These are phyloP conservation scores for Globisporangium middletonii DNA, from an alignment of 352 stramenopile species.

Conservation along the genomic window DNA sequence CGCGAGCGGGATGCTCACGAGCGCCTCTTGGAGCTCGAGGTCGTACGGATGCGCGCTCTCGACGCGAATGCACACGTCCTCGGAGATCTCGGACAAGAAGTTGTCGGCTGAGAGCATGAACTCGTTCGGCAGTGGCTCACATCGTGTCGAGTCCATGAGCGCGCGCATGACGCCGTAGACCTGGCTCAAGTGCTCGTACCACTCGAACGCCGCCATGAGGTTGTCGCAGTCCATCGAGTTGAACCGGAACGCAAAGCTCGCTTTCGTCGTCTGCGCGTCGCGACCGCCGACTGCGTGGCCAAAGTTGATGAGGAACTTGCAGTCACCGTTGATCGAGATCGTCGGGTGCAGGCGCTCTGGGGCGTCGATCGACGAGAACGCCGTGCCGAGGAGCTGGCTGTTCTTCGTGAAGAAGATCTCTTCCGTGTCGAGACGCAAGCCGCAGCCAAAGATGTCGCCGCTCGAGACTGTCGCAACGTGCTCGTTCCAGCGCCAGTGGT, in stretches of 20 bases:
- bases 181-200: conserved; percentile 82
- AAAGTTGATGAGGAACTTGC: conserved; percentile 75
- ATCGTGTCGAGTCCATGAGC: conserved; percentile 45
- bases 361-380: conserved; percentile 65
- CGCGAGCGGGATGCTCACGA: conserved; percentile 77
- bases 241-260: conserved; percentile 77
- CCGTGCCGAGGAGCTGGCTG: conserved; percentile 64
- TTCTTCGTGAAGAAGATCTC: conserved; percentile 88
- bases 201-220: conserved; percentile 82
- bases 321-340: conserved; percentile 68
- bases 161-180: conserved; percentile 84
- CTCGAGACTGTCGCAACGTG: conserved; percentile 27
- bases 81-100: conserved; percentile 80
- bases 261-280: conserved; percentile 22
- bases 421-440: conserved; percentile 68
- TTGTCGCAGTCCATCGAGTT: conserved; percentile 82
- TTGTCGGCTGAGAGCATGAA: conserved; percentile 88
- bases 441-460: conserved; percentile 76
- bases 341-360: conserved; percentile 56
- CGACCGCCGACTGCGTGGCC: conserved; percentile 30
- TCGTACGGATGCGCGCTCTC: conserved; percentile 80
- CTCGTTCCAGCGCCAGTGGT: conserved; percentile 76
- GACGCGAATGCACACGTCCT: conserved; percentile 77
- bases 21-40: conserved; percentile 68
- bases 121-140: conserved; percentile 52